A percentile compares a stretch with the other conserved stretches of the same genome.
These are phyloP conservation scores for Saturnispora sanitii DNA, from an alignment of 805 yeast genomes.

Conservation along the genomic window DNA sequence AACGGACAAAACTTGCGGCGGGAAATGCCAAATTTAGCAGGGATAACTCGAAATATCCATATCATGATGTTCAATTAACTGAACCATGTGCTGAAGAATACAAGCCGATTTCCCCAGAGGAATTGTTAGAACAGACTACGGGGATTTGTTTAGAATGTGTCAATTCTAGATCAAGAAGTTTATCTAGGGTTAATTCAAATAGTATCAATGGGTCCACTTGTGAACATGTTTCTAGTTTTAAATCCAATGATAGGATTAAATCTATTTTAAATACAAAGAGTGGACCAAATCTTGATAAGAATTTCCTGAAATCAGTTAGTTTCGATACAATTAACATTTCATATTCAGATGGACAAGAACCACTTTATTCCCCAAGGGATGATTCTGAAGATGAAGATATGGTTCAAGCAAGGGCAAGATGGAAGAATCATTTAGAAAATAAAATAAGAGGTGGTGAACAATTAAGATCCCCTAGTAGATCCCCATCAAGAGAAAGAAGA, in stretches of 20 bases:
- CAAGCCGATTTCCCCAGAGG: conserved; percentile 18
- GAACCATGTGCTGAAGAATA: conserved; percentile 14
- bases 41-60: conserved; percentile 7
- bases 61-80: conserved; percentile 19
- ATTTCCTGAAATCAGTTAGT: conserved; percentile 28
- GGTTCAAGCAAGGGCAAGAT: conserved; percentile 5
- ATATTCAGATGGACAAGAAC: conserved; percentile 17
- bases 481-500: conserved; percentile 15
- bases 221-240: background rate
- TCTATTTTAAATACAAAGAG: conserved; percentile 11
- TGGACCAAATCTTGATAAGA: conserved; percentile 4
- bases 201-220: background rate
- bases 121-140: conserved; percentile 5
- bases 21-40: background rate
- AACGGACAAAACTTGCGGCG: conserved; percentile 1
- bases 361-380: conserved; percentile 12
- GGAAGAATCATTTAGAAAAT: conserved; percentile 4
- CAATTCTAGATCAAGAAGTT: conserved; percentile 7
- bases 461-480: background rate
- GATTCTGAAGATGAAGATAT: conserved; percentile 17
- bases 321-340: conserved; percentile 44
- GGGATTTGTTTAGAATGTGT: conserved; percentile 12
- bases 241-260: conserved; percentile 1
- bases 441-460: background rate
- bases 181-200: background rate